Percentiles rank a stretch among this genome's conserved stretches.
phyloP scores from a whole-genome alignment of 148 eudicot genomes.

The Diospyros kaki region DNA sequence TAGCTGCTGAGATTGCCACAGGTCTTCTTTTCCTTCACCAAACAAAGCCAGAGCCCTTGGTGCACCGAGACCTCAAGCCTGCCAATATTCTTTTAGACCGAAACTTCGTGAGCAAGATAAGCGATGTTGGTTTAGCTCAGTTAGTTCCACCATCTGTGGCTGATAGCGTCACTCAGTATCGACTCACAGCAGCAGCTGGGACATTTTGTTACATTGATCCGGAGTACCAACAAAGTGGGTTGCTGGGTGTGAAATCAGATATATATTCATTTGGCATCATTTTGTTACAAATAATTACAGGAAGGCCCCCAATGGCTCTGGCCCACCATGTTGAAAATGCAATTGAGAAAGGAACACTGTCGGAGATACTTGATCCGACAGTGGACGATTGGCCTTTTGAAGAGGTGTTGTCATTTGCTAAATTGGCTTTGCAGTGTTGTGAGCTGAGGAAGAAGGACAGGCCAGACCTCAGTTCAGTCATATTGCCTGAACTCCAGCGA shows the following conservation, averaged over 20 bases:
- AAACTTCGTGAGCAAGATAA: constrained; percentile 60
- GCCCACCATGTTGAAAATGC: constrained; percentile 51
- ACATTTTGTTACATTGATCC: constrained; percentile 93
- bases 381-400: constrained; percentile 67
- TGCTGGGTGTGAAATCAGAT: constrained; percentile 67
- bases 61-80: constrained; percentile 86
- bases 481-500: constrained; percentile 58
- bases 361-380: constrained; percentile 48
- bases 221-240: constrained; percentile 82
- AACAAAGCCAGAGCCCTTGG: constrained; percentile 74
- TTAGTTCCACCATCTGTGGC: constrained; percentile 60
- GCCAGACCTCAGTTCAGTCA: constrained; percentile 53
- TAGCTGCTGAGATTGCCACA: constrained; percentile 67
- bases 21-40: constrained; percentile 71
- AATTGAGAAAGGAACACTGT: constrained; percentile 40
- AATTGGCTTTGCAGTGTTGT: constrained; percentile 60
- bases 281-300: constrained; percentile 67
- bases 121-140: constrained; percentile 74
- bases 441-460: constrained; percentile 75
- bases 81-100: constrained; percentile 71
- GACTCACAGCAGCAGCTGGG: constrained; percentile 80
- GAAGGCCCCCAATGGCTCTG: constrained; percentile 63
- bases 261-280: constrained; percentile 69
- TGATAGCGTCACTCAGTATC: constrained; percentile 48
- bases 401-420: constrained; percentile 47